These are phyloP conservation scores for Colletotrichum camelliae DNA, from an alignment of 2,329 filamentous ascomycete species.

Conservation along the genomic window DNA sequence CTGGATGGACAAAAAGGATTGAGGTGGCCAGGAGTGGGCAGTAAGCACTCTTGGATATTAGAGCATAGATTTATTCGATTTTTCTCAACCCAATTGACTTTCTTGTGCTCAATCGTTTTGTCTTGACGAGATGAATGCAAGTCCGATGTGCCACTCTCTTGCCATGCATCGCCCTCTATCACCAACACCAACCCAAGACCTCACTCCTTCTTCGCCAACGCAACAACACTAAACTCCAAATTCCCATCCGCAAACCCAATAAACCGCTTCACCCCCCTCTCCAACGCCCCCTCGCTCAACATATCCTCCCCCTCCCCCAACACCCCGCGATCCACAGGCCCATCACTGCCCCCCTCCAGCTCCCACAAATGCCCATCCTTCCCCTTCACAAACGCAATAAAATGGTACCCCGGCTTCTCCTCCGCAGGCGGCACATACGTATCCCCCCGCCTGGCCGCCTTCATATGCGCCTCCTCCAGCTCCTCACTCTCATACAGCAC, in stretches of 20 bases:
- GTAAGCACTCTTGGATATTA: neutral
- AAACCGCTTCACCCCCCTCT: constrained; percentile 57
- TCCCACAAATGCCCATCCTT: constrained; percentile 75
- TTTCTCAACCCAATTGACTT: neutral
- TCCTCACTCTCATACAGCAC: constrained; percentile 73
- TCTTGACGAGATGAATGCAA: neutral
- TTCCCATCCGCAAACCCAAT: constrained; percentile 42
- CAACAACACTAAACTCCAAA: constrained; percentile 44
- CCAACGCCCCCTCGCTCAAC: constrained; percentile 70
- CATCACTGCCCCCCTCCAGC: constrained; percentile 76
- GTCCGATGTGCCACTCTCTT: neutral
- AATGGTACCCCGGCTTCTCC: constrained; percentile 73
- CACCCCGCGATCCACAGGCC: constrained; percentile 70
- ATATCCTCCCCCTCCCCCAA: constrained; percentile 64
- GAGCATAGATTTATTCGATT: rapidly evolving
- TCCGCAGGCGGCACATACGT: constrained; percentile 67
- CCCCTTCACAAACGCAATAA: constrained; percentile 79
- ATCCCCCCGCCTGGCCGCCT: constrained; percentile 72
- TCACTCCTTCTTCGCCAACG: constrained; percentile 30
- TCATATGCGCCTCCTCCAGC: constrained; percentile 76
- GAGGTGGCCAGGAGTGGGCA: neutral
- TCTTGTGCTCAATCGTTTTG: rapidly evolving
- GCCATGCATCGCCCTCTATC: neutral
- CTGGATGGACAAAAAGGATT: neutral
- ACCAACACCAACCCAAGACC: neutral